phyloP scores from a whole-genome alignment of 306 rosid species.

The Vigna angularis region DNA sequence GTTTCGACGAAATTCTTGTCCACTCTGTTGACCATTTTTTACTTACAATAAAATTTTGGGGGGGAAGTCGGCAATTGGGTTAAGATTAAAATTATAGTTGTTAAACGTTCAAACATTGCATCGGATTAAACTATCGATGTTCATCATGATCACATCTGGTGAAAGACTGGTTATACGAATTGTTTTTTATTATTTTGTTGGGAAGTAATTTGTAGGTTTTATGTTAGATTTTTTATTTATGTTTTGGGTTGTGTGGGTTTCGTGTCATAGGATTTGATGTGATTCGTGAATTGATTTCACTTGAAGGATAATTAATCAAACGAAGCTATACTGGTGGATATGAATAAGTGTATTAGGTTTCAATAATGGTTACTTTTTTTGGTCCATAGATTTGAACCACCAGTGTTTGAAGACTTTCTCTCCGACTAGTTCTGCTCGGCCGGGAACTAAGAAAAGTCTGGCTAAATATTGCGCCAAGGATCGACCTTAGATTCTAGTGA shows the following conservation, averaged over 20 bases:
- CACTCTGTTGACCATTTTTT: background rate
- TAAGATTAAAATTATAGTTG: constrained; percentile 3
- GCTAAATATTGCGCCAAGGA: too few species aligned
- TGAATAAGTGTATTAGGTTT: background rate
- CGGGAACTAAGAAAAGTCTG: too few species aligned
- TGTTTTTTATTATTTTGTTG: background rate
- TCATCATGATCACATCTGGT: constrained; percentile 13
- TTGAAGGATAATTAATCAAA: background rate
- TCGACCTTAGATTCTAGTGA: too few species aligned
- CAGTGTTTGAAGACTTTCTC: too few species aligned
- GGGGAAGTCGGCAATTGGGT: background rate
- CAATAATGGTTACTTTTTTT: background rate
- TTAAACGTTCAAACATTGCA: background rate
- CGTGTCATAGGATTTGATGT: background rate
- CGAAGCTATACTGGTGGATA: background rate
- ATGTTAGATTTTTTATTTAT: background rate
- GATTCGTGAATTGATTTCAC: background rate
- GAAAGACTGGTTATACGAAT: background rate
- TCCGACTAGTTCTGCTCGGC: too few species aligned
- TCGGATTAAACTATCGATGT: background rate
- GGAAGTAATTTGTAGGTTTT: background rate
- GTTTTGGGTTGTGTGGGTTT: background rate
- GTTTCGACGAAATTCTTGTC: background rate
- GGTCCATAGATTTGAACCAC: too few species aligned
- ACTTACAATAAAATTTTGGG: background rate